Percentiles rank a stretch among this genome's conserved stretches.
phyloP scores from a whole-genome alignment of 495 filamentous ascomycete genomes.

The Geoglossum glabrum region DNA sequence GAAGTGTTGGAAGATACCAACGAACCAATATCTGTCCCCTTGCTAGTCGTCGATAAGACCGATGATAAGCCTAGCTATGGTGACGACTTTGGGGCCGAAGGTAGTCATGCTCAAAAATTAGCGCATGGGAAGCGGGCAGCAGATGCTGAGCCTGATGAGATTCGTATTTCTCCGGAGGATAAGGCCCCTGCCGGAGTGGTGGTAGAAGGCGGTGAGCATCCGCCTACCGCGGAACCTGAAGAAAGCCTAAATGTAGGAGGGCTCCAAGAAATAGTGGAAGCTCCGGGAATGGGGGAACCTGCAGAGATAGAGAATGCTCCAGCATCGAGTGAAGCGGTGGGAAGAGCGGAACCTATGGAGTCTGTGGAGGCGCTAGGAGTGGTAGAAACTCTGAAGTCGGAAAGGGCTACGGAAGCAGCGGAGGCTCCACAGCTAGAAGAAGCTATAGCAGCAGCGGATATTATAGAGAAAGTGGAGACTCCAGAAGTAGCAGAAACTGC shows the following conservation, averaged over 20 bases:
- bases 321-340: too few relatives aligned
- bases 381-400: background rate
- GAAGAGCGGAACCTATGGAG: background rate
- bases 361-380: background rate
- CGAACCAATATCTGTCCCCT: conserved; percentile 5
- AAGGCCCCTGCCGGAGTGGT: background rate
- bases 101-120: conserved; percentile 10
- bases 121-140: conserved; percentile 11
- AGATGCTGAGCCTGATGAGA: conserved; percentile 13
- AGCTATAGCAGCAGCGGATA: background rate
- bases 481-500: background rate
- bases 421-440: background rate
- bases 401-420: background rate
- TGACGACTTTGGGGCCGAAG: conserved; percentile 13
- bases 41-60: conserved; percentile 11
- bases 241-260: background rate
- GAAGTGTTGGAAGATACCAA: background rate
- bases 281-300: background rate
- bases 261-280: background rate
- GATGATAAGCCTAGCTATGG: conserved; percentile 10
- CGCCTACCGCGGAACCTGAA: background rate
- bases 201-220: background rate
- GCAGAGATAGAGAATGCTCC: background rate
- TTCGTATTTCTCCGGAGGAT: conserved; percentile 5
- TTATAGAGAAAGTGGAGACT: background rate